Evolutionary conservation across 2,329 filamentous ascomycete species (phyloP), one percentile per base, ranked within the genome.

Genomic region (Epichloe amarillans): DNA sequence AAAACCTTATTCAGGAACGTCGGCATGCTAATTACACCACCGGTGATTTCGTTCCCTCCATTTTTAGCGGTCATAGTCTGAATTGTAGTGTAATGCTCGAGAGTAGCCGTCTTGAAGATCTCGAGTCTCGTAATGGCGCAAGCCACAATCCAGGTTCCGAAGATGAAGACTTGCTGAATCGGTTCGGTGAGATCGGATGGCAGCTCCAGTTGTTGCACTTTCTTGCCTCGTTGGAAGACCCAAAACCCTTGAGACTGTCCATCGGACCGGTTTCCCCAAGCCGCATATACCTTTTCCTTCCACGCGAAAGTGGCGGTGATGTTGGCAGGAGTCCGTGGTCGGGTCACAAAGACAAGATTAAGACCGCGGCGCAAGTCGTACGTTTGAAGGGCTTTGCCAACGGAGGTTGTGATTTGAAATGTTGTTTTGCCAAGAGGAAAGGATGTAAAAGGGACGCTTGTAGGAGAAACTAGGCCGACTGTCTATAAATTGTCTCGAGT

Each of bases 1-100:
- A 97, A 88, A 43, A 98, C 79, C 68, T 98, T 98, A 74, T 98
- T 98, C 54, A 98, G 69, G 66, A 89, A 95, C 0, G 93, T 97
- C 1, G 91, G 90, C 84, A 97, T 88, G 60, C 80, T 94, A 63
- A 82, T 85, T 58, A 95, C 77, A 47, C 84, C 82, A 23, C 86
- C 86, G 0, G 86, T 88, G 52, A 96, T 80, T 57, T 83, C 72
- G 57, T 82, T 83, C 50, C 79, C 78, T 19, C 76, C 76, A 35
- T 79, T 72, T 54, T 70, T 71, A 1, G 74, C 69, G 1, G 77
- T 71, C 53, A 77, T 74, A 4, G 78, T 79, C 49, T 78, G 75
- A 17, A 97, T 74, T 0, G 88, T 90, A 0, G 91, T 95, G 68
- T 97, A 95, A 65, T 97, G 88, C 65, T 96, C 89, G 35, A 86